Percentiles rank a stretch among this genome's conserved stretches.
Evolutionary conservation across 75 land plant genomes (phyloP).

Genomic region (Larix kaempferi): DNA sequence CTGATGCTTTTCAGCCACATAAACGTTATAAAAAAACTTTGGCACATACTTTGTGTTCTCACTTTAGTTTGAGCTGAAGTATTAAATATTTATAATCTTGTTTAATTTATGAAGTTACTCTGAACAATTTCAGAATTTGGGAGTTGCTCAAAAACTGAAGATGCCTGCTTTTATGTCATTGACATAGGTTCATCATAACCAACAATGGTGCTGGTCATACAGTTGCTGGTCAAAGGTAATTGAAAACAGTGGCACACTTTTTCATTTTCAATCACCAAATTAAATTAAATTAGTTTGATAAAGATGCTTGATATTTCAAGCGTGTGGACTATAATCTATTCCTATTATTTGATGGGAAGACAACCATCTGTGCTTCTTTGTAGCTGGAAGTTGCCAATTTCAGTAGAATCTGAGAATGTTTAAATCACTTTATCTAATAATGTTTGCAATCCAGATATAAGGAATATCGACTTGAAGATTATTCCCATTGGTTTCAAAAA

Average conservation of each 20-base stretch:
- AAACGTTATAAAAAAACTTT: no score
- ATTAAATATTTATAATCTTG: no score
- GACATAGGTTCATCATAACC: conserved; percentile 11
- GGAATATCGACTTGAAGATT: conserved; percentile 75
- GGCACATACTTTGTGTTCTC: no score
- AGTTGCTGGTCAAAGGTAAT: conserved; percentile 6
- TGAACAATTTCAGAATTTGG: background rate
- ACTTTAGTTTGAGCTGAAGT: no score
- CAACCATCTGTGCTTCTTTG: background rate
- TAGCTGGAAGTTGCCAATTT: background rate
- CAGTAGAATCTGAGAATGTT: background rate
- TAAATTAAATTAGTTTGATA: no score
- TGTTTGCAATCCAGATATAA: conserved; percentile 43
- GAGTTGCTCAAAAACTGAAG: background rate
- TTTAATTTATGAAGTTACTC: background rate
- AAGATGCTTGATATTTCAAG: no score
- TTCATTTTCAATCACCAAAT: background rate
- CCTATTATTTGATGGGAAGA: background rate
- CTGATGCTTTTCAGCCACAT: no score
- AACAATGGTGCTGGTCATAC: conserved; percentile 13
- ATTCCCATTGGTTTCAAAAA: conserved; percentile 59
- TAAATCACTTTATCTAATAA: background rate
- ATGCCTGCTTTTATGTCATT: background rate
- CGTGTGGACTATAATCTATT: background rate
- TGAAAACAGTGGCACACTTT: background rate